Evolutionary conservation across 768 basidiomycete species (phyloP).

Genomic region (Lenzites betulinus): DNA sequence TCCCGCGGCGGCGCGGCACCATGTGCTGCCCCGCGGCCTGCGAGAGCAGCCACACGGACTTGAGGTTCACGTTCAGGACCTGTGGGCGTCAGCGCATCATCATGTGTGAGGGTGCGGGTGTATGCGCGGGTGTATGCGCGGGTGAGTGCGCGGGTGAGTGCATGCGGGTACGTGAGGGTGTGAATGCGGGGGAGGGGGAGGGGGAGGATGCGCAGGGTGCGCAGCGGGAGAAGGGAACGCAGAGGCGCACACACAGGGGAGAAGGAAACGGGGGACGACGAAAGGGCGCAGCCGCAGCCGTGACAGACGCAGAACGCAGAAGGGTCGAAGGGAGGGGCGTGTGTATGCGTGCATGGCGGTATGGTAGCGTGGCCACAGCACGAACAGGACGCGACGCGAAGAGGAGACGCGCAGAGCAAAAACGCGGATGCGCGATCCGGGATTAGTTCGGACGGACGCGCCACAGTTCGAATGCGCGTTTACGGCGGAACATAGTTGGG

Average conservation of each 20-base stretch:
- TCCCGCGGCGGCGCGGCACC: constrained; percentile 70
- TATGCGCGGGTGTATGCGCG: too few relatives aligned
- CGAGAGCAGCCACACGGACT: constrained; percentile 81
- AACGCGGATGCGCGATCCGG: constrained; percentile 1
- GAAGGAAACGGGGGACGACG: too few relatives aligned
- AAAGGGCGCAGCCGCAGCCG: too few relatives aligned
- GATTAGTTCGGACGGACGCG: constrained; percentile 15
- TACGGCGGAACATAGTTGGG: background rate
- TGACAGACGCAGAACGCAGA: background rate
- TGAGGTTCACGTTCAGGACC: constrained; percentile 88
- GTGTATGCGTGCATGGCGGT: background rate
- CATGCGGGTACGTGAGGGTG: too few relatives aligned
- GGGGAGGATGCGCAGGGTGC: background rate
- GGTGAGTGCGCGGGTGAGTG: too few relatives aligned
- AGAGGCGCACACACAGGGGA: too few relatives aligned
- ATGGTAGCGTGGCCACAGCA: too few relatives aligned
- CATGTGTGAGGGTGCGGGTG: too few relatives aligned
- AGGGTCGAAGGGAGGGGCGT: background rate
- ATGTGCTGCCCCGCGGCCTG: constrained; percentile 90
- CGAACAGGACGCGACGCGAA: too few relatives aligned
- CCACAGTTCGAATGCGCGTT: constrained; percentile 3
- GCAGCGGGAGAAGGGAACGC: background rate
- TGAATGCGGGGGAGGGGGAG: too few relatives aligned
- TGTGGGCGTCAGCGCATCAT: constrained; percentile 30
- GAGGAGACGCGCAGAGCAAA: background rate